Percentiles rank a stretch among this genome's conserved stretches.
Evolutionary conservation across 2,329 filamentous ascomycete species (phyloP).

Genomic region (Simplicillium aogashimaense): DNA sequence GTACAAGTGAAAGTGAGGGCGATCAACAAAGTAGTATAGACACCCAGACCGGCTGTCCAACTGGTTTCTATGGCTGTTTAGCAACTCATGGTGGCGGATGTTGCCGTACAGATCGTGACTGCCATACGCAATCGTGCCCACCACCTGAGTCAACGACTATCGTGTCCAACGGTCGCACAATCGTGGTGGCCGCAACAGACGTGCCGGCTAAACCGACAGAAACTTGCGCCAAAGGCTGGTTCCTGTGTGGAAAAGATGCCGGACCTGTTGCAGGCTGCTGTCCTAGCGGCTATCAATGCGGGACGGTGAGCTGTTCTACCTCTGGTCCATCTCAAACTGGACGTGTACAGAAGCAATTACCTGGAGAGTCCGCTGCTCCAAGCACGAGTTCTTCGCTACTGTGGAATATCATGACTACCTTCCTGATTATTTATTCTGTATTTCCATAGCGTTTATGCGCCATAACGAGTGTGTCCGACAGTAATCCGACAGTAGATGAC

Average conservation of each 20-base stretch:
- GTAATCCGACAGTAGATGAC: no score
- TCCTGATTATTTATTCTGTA: no score
- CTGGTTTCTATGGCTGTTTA: conserved; percentile 83
- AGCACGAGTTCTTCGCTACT: no score
- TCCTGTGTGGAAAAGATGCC: conserved; percentile 47
- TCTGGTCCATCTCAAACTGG: conserved; percentile 40
- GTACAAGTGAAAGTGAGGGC: conserved; percentile 24
- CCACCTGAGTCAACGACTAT: conserved; percentile 50
- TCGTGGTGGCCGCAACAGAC: conserved; percentile 52
- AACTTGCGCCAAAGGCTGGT: conserved; percentile 73
- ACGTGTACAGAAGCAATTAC: conserved; percentile 45
- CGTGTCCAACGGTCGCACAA: conserved; percentile 56
- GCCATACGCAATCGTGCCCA: conserved; percentile 71
- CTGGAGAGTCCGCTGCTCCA: conserved; percentile 10
- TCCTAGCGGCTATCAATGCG: conserved; percentile 67
- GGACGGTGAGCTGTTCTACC: conserved; percentile 60
- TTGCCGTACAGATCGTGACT: conserved; percentile 80
- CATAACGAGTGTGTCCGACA: no score
- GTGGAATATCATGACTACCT: no score
- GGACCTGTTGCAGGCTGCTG: conserved; percentile 74
- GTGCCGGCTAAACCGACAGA: conserved; percentile 31
- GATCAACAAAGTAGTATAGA: conserved; percentile 12
- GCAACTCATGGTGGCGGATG: conserved; percentile 77
- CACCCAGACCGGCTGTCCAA: conserved; percentile 54
- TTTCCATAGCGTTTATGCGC: no score